Percentiles rank a stretch among this genome's conserved stretches.
Evolutionary conservation across 2,329 filamentous ascomycete genomes (phyloP).

Genomic region (Pseudocercospora musae): DNA sequence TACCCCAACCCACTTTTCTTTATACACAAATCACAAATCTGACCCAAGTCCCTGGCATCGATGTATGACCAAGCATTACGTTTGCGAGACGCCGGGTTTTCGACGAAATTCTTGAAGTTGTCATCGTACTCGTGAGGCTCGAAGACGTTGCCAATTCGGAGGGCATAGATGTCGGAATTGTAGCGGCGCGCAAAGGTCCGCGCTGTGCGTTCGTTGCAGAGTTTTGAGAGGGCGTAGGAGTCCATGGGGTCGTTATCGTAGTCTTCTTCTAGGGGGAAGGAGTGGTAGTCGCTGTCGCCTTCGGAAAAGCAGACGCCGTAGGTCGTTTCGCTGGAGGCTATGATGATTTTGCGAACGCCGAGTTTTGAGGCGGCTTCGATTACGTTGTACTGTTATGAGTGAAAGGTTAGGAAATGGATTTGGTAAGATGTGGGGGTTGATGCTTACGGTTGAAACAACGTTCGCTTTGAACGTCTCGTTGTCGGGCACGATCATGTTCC

Average conservation of each 20-base stretch:
- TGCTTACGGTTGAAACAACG: constrained; percentile 56
- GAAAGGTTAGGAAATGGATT: neutral
- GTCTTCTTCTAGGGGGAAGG: constrained; percentile 59
- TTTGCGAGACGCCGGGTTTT: constrained; percentile 50
- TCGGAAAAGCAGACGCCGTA: constrained; percentile 63
- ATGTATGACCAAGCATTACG: constrained; percentile 63
- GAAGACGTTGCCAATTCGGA: constrained; percentile 59
- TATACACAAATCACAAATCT: constrained; percentile 57
- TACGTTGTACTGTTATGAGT: constrained; percentile 32
- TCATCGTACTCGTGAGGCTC: constrained; percentile 58
- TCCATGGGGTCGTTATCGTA: constrained; percentile 61
- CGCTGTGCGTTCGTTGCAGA: constrained; percentile 57
- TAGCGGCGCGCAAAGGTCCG: constrained; percentile 57
- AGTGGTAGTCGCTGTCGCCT: constrained; percentile 54
- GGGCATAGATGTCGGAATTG: constrained; percentile 58
- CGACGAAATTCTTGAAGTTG: constrained; percentile 53
- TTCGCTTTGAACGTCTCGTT: constrained; percentile 59
- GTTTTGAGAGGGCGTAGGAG: constrained; percentile 59
- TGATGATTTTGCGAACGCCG: constrained; percentile 60
- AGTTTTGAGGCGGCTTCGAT: constrained; percentile 62
- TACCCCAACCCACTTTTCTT: constrained; percentile 56
- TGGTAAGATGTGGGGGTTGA: neutral
- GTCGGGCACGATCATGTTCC: constrained; percentile 61
- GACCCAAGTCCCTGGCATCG: constrained; percentile 59
- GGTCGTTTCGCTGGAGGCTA: constrained; percentile 57